Conservation (phyloP, 495 filamentous ascomycete genomes). For the Penicillium bovifimosum region DNA sequence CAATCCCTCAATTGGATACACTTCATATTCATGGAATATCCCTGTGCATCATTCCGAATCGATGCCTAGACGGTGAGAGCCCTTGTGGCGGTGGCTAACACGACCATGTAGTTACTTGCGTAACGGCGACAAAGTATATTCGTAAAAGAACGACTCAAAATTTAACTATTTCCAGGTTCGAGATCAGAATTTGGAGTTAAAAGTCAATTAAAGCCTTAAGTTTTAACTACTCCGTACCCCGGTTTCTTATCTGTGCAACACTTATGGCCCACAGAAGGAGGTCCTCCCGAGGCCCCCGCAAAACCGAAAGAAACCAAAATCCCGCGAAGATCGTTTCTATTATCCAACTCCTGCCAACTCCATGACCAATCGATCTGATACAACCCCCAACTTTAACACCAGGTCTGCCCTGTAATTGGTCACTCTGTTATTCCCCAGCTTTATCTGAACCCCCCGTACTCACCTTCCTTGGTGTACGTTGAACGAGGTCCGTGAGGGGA, state of each 20-base stretch:
- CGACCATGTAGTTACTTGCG: background rate
- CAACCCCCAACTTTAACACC: background rate
- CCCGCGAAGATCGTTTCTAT: slow-evolving; percentile 11
- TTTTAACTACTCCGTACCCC: slow-evolving; percentile 4
- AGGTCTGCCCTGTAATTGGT: slow-evolving; percentile 11
- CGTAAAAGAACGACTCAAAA: no score
- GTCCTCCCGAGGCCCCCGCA: slow-evolving; percentile 28
- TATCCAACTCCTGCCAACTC: slow-evolving; percentile 11
- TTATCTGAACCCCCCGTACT: slow-evolving; percentile 22
- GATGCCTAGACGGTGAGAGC: no score
- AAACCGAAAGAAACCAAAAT: slow-evolving; percentile 9
- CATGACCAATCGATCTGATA: slow-evolving; percentile 18
- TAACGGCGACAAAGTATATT: no score
- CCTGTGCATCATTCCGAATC: no score
- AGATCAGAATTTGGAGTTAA: no score
- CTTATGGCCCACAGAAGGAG: slow-evolving; percentile 21
- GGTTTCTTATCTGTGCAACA: slow-evolving; percentile 4
- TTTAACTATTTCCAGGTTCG: no score
- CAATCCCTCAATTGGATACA: no score
- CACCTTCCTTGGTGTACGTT: slow-evolving; percentile 4
- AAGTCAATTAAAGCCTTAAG: background rate
- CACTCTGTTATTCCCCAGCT: slow-evolving; percentile 12
- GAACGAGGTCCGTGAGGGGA: background rate
- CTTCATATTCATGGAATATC: no score
- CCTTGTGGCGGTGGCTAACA: no score